These are phyloP conservation scores for Gigaspora rosea DNA, from an alignment of 192 early-diverging fungal genomes.

Conservation along the genomic window DNA sequence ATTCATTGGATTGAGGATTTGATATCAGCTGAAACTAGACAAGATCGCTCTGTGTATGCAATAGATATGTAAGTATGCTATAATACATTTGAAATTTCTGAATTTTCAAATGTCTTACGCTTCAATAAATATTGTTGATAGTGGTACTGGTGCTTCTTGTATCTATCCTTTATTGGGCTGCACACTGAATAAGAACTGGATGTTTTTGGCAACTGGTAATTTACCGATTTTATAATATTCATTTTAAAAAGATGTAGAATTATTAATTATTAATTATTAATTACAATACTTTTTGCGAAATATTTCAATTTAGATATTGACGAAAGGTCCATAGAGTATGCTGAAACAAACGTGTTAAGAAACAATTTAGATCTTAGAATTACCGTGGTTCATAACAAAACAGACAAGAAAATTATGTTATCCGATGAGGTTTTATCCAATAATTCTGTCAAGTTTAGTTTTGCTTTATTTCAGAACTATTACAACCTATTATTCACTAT, in stretches of 20 bases:
- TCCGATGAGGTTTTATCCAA: conserved; percentile 2
- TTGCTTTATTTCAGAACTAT: background rate
- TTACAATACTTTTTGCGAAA: background rate
- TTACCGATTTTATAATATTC: background rate
- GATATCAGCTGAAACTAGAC: conserved; percentile 31
- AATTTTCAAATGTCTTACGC: too few relatives aligned
- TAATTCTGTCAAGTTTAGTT: background rate
- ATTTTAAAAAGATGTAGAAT: background rate
- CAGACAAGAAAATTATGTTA: conserved; percentile 27
- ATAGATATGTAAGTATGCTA: conserved; percentile 62
- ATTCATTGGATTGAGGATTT: conserved; percentile 71
- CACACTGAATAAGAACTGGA: conserved; percentile 55
- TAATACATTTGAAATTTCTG: too few relatives aligned
- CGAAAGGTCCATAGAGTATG: conserved; percentile 59
- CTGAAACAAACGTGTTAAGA: conserved; percentile 60
- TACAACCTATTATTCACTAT: too few relatives aligned
- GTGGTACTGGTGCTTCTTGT: conserved; percentile 87
- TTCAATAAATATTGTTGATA: conserved; percentile 22
- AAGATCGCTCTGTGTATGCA: conserved; percentile 37
- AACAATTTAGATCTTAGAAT: conserved; percentile 68
- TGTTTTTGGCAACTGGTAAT: conserved; percentile 72
- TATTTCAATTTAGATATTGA: conserved; percentile 59
- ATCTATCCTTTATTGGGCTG: conserved; percentile 88
- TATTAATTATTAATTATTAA: background rate
- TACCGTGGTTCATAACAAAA: conserved; percentile 50